These are phyloP conservation scores for Jasminum sambac DNA, from an alignment of 257 asterid genomes.

Conservation along the genomic window DNA sequence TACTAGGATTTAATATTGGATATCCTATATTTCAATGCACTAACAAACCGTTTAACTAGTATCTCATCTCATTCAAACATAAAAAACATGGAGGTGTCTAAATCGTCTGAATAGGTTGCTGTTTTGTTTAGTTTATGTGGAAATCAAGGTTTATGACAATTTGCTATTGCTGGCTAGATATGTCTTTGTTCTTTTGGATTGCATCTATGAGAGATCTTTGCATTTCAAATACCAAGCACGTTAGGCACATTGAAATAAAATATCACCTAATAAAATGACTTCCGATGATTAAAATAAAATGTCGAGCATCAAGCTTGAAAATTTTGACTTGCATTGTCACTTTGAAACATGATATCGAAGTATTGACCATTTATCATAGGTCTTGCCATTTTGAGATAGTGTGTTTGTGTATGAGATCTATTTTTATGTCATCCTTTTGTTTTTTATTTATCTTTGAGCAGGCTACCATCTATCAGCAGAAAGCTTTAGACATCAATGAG, in stretches of 20 bases:
- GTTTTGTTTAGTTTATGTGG: background rate
- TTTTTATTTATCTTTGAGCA: slow-evolving; percentile 25
- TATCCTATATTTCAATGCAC: slow-evolving; percentile 12
- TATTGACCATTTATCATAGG: background rate
- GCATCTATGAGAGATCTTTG: background rate
- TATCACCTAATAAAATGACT: too few relatives aligned
- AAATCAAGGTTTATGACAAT: slow-evolving; percentile 7
- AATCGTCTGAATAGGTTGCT: slow-evolving; percentile 10
- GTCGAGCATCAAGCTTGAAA: background rate
- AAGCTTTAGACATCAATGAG: slow-evolving; percentile 82
- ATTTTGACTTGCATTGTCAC: background rate
- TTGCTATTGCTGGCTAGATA: background rate
- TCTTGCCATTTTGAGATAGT: slow-evolving; percentile 2
- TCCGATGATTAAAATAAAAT: slow-evolving; percentile 17
- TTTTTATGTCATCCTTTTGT: slow-evolving; percentile 20
- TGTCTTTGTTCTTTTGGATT: background rate
- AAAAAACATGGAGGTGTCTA: slow-evolving; percentile 2
- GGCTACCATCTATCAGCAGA: slow-evolving; percentile 86
- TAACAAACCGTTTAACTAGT: background rate
- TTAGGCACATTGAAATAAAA: too few relatives aligned
- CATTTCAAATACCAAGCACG: background rate
- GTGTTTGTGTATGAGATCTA: slow-evolving; percentile 11
- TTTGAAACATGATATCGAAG: background rate
- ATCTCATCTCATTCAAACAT: slow-evolving; percentile 1
- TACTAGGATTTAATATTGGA: slow-evolving; percentile 24